Base-by-base conservation (phyloP, 495 filamentous ascomycete species). In the Penicillium paxilli region DNA sequence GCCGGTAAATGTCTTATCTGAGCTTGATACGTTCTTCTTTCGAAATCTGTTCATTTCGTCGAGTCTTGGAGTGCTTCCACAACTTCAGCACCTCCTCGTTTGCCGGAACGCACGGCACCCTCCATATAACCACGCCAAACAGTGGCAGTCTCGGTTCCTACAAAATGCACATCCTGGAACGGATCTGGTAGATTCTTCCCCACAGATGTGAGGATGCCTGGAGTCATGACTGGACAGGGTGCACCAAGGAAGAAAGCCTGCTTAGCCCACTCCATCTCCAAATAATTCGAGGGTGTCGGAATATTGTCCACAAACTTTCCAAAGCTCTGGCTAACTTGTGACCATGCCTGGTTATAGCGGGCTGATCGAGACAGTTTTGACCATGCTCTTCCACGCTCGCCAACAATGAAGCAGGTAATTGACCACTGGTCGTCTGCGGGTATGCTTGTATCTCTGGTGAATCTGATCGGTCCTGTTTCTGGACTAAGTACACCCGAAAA, bases 91-190 rank as follows among this genome's bases (percentile, higher is more conserved):
- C 68, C 76, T 2, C 62, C 76, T 47, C 66, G 64, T 23, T 69
- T 48, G 0, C 75, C 76, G 28, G 55, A 63, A 11, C 66, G 35
- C 7, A 79, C 50, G 3, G 78, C 78, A 0, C 79, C 78, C 52
- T 80, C 76, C 76, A 82, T 80, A 52, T 76, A 78, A 16, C 78
- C 78, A 51, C 65, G 69, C 76, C 77, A 80, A 17, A 66, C 64
- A 9, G 25, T 52, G 3, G 73, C 60, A 22, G 66, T 76, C 62
- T 80, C 79, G 4, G 74, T 74, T 1, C 77, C 78, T 0, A 66
- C 72, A 63, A 81, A 81, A 54, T 80, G 79, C 14, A 79, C n/a
- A 52, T 70, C 62, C 1, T 65, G 58, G 55, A 64, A 64, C 10
- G 57, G 59, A 22, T 57, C 57, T 9, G 47, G 52, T 14, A 73